Evolutionary conservation across 1,284 basidiomycete species (phyloP), one percentile per base, ranked within the genome.

Genomic region (Ceratorhiza oryzae-sativae): DNA sequence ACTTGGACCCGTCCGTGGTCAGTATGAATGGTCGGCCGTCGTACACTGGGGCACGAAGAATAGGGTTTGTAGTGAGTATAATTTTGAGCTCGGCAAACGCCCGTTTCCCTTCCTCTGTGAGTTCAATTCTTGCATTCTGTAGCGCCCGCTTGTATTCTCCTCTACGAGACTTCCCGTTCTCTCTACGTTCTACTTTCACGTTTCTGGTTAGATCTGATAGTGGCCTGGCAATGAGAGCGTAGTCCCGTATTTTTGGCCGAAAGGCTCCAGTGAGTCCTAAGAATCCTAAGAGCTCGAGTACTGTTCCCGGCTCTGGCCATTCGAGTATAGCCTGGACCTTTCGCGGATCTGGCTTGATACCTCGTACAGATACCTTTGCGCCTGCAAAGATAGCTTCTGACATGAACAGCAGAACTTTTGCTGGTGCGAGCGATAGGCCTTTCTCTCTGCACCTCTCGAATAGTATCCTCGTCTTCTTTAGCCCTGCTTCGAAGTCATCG

Each of bases 251-350:
- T 18, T 72, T 36, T 10, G 30, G 12, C 20, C 75, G 41, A 53
- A 60, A 51, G 0, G 55, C 27, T 8, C 45, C 39, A 8, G 72
- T 65, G 32, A 68, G 46, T 48, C 74, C 67, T 4, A 72, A 12
- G 71, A 75, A 73, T 13, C 56, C 25, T 41, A 53, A 30, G 1
- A 82, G 74, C 18, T 80, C 77, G 0, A 77, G 72, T 6, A 77
- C 78, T 20, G 79, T 74, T 20, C 51, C 39, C 0, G 82, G 81
- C 48, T 73, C 73, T 18, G 73, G 55, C 82, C 81, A 83, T 13
- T 80, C 74, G 1, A 80, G 77, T 0, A 83, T 76, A 1, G 81
- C 79, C 3, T 78, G 78, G 0, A 83, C 75, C 48, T 83, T 82
- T 0, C 77, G 49, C 4, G 72, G 73, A 68, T 83, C 79, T 0